Evolutionary conservation across 495 filamentous ascomycete species (phyloP).

Genomic region (Aspergillus ostianus): DNA sequence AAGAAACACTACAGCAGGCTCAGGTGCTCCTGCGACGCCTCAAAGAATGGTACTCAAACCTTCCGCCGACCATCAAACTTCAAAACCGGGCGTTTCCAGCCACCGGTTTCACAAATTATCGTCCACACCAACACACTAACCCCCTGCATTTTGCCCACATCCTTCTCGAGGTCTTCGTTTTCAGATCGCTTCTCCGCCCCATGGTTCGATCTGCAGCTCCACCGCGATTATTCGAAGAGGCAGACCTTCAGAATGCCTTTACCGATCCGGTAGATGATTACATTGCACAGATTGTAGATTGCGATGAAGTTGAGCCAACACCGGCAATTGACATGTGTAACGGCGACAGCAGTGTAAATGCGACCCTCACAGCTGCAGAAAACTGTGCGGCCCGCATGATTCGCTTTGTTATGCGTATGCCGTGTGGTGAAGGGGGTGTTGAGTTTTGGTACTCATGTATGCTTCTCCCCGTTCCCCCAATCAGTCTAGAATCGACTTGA

Average conservation of each 20-base stretch:
- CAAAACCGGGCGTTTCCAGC: not conserved
- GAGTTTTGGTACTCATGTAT: slow-evolving; percentile 39
- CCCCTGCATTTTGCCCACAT: slow-evolving; percentile 36
- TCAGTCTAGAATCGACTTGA: not conserved
- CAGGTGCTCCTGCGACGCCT: slow-evolving; percentile 26
- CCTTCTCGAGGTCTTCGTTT: slow-evolving; percentile 32
- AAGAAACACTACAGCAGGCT: slow-evolving; percentile 23
- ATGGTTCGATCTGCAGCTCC: slow-evolving; percentile 34
- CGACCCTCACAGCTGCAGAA: slow-evolving; percentile 31
- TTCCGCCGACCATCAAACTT: slow-evolving; percentile 11
- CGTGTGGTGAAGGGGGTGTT: slow-evolving; percentile 25
- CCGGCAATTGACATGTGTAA: slow-evolving; percentile 26
- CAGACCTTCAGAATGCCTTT: slow-evolving; percentile 11
- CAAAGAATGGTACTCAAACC: slow-evolving; percentile 29
- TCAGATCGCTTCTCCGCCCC: slow-evolving; percentile 34
- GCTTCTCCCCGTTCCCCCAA: not conserved
- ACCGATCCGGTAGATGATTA: slow-evolving; percentile 14
- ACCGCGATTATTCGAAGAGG: slow-evolving; percentile 31
- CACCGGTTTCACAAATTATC: not conserved
- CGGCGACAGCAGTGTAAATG: slow-evolving; percentile 21
- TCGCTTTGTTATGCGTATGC: slow-evolving; percentile 28
- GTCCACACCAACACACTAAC: slow-evolving; percentile 6
- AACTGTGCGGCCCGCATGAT: slow-evolving; percentile 35
- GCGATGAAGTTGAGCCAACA: slow-evolving; percentile 12
- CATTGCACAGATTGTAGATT: slow-evolving; percentile 14